phyloP scores from a whole-genome alignment of 495 filamentous ascomycete genomes.

The Pseudevernia furfuracea region DNA sequence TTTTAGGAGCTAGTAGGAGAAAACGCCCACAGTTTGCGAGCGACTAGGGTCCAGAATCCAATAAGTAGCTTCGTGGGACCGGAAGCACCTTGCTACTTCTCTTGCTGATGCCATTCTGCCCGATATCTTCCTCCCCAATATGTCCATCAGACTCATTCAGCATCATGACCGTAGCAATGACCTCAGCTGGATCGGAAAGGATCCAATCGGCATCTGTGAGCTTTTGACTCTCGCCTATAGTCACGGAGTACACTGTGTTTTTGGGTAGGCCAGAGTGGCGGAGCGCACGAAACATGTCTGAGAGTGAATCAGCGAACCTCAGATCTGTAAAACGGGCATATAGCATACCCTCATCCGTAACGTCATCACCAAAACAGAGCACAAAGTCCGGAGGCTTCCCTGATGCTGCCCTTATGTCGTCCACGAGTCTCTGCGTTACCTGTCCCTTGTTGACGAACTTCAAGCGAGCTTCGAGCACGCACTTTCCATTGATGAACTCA shows the following conservation, averaged over 20 bases:
- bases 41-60: not conserved
- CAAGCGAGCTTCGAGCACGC: slow-evolving; percentile 93
- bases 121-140: not conserved
- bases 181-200: slow-evolving; percentile 76
- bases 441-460: slow-evolving; percentile 94
- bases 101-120: not conserved
- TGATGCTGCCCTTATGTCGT: slow-evolving; percentile 39
- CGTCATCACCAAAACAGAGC: slow-evolving; percentile 87
- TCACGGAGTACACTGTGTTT: slow-evolving; percentile 73
- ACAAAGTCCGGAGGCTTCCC: slow-evolving; percentile 62
- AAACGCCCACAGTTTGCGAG: not conserved
- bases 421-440: slow-evolving; percentile 72
- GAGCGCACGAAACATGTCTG: slow-evolving; percentile 60
- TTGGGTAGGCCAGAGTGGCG: slow-evolving; percentile 47
- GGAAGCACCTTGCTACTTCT: not conserved
- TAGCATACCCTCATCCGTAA: slow-evolving; percentile 81
- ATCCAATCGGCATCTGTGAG: slow-evolving; percentile 82
- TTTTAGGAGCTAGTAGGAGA: not conserved
- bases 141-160: slow-evolving; percentile 38
- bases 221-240: slow-evolving; percentile 80
- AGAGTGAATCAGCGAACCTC: not conserved
- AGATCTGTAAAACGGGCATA: not conserved
- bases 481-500: slow-evolving; percentile 92
- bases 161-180: slow-evolving; percentile 68
- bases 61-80: not conserved